A percentile compares a stretch with the other conserved stretches of the same genome.
These are phyloP conservation scores for Candida chauliodis DNA, from an alignment of 805 yeast species.

Conservation along the genomic window DNA sequence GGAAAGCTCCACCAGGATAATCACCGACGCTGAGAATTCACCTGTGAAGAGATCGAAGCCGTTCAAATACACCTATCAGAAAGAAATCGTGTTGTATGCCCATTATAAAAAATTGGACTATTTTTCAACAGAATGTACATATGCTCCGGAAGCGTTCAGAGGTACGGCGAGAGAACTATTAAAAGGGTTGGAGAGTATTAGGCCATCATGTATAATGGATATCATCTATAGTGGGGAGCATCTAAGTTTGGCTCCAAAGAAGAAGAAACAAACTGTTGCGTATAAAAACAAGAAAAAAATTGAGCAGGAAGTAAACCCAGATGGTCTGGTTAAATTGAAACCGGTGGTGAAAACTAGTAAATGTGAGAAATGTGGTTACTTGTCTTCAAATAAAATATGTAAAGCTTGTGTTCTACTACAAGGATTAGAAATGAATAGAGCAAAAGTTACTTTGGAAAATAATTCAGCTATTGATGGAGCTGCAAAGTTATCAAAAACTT, in stretches of 20 bases:
- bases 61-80: constrained; percentile 91
- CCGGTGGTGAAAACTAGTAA: constrained; percentile 51
- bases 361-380: constrained; percentile 88
- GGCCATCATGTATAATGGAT: constrained; percentile 93
- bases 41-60: constrained; percentile 95
- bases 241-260: constrained; percentile 60
- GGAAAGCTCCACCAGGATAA: constrained; percentile 80
- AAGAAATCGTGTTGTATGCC: constrained; percentile 95
- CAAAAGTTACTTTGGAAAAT: constrained; percentile 57
- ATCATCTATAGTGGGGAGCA: constrained; percentile 93
- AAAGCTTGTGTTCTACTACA: constrained; percentile 89
- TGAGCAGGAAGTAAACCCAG: constrained; percentile 53
- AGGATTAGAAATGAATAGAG: constrained; percentile 75
- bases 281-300: constrained; percentile 28
- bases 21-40: constrained; percentile 79
- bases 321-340: constrained; percentile 58
- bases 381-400: constrained; percentile 83
- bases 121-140: constrained; percentile 95
- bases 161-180: constrained; percentile 94
- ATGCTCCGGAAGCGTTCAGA: constrained; percentile 97
- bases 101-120: constrained; percentile 94
- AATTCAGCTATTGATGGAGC: constrained; percentile 57
- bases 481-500: constrained; percentile 55
- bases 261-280: constrained; percentile 30
- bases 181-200: constrained; percentile 82